Conservation (phyloP, 169 alveolate species). For the Cyclospora cayetanensis region DNA sequence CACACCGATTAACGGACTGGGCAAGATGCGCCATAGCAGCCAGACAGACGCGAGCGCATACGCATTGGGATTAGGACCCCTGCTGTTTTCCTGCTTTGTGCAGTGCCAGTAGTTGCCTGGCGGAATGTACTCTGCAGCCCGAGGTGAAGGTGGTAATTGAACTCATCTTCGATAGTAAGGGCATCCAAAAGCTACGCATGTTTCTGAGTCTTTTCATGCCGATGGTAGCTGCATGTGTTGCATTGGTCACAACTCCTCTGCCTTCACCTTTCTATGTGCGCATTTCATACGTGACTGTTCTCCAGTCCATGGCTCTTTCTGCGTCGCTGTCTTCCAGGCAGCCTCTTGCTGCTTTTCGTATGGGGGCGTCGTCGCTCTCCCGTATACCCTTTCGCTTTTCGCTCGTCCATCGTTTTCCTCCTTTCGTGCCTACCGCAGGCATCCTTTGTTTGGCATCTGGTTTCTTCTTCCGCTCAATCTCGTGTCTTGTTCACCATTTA, state of each 20-base stretch:
- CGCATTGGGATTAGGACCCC: background rate
- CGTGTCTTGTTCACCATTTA: background rate
- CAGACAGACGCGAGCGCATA: background rate
- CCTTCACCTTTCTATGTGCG: too few species aligned
- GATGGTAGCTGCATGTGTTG: too few species aligned
- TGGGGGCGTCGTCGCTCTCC: too few species aligned
- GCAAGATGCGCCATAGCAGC: too few species aligned
- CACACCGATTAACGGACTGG: too few species aligned
- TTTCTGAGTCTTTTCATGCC: too few species aligned
- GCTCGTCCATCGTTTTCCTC: background rate
- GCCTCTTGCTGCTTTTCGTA: too few species aligned
- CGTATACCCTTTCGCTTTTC: background rate
- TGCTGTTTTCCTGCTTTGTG: background rate
- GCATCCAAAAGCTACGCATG: too few species aligned
- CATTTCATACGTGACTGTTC: too few species aligned
- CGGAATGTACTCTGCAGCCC: conserved; percentile 51
- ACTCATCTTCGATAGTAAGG: conserved; percentile 64
- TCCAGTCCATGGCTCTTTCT: too few species aligned
- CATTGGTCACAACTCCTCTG: too few species aligned
- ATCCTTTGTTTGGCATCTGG: background rate
- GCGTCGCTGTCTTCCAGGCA: too few species aligned
- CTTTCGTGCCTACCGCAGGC: background rate
- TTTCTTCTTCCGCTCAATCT: background rate
- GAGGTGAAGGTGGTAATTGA: conserved; percentile 53
- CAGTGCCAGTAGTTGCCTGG: conserved; percentile 57